Percentiles rank a stretch among this genome's conserved stretches.
These are phyloP conservation scores for Russula sp. DNA, from an alignment of 768 basidiomycete species.

Conservation along the genomic window DNA sequence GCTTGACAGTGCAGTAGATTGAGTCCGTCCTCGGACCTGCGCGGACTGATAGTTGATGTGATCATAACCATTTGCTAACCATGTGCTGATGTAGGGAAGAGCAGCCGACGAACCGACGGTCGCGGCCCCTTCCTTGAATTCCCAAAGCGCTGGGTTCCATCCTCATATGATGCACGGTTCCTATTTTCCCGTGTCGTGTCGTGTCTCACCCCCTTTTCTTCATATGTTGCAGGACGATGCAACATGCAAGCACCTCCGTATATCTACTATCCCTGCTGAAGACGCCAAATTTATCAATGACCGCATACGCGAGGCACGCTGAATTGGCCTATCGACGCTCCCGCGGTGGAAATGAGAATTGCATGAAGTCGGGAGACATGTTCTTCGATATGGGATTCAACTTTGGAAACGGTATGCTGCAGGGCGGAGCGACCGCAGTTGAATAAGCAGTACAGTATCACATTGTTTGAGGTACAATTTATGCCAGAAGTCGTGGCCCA, in stretches of 20 bases:
- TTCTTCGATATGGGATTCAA: conserved; percentile 96
- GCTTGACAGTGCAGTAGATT: too few relatives aligned
- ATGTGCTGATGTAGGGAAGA: too few relatives aligned
- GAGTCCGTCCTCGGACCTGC: too few relatives aligned
- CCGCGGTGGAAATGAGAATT: conserved; percentile 86
- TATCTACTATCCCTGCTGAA: conserved; percentile 48
- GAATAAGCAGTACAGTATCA: conserved; percentile 82
- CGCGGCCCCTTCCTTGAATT: too few relatives aligned
- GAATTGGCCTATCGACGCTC: conserved; percentile 96
- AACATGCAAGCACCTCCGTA: conserved; percentile 74
- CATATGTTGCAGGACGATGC: conserved; percentile 71
- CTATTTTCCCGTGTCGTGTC: background rate
- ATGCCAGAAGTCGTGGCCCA: background rate
- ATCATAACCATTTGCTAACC: too few relatives aligned
- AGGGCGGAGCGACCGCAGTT: conserved; percentile 57
- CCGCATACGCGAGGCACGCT: conserved; percentile 81
- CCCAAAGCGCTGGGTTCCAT: conserved; percentile 62
- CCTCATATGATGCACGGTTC: conserved; percentile 59
- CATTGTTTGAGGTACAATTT: conserved; percentile 59
- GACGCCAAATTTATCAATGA: conserved; percentile 88
- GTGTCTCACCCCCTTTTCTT: conserved; percentile 28
- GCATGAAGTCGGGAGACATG: conserved; percentile 63
- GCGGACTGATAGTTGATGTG: too few relatives aligned
- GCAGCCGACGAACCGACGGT: too few relatives aligned
- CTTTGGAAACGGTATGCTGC: conserved; percentile 59